Conservation (phyloP, 2,329 filamentous ascomycete species). For the Microsporum audouinii region DNA sequence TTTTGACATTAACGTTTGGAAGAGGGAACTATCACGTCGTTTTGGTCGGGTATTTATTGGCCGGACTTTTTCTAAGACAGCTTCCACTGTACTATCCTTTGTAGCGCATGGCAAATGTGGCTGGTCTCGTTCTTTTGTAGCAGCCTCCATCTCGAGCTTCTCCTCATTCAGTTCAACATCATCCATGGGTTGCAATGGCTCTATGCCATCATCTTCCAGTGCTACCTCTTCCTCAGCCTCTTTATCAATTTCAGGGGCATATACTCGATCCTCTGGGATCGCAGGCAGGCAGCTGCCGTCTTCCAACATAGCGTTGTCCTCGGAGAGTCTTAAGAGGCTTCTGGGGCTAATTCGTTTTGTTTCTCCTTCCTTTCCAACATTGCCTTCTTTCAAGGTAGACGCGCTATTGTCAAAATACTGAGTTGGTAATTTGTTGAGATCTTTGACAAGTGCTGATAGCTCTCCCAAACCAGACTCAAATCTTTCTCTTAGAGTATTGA, state of each 20-base stretch:
- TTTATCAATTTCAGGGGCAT: conserved; percentile 37
- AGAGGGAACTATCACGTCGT: conserved; percentile 40
- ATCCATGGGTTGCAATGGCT: neutral
- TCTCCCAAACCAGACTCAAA: conserved; percentile 48
- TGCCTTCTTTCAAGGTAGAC: neutral
- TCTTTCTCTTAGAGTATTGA: conserved; percentile 43
- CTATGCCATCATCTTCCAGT: neutral
- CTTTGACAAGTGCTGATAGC: conserved; percentile 42
- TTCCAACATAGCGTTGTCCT: conserved; percentile 8
- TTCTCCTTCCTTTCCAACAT: neutral
- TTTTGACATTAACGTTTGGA: conserved; percentile 24
- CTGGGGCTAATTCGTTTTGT: neutral
- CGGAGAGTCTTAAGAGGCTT: neutral
- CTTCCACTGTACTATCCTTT: neutral
- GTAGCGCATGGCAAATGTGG: neutral
- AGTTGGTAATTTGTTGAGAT: conserved; percentile 38
- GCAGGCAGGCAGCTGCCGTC: conserved; percentile 40
- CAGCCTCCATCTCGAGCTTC: neutral
- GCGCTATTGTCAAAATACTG: conserved; percentile 12
- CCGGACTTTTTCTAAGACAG: neutral
- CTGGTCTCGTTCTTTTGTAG: neutral
- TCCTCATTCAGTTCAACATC: neutral
- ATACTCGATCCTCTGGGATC: conserved; percentile 47
- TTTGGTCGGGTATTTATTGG: conserved; percentile 37
- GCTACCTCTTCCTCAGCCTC: neutral